Base-by-base conservation (phyloP, 371 early-diverging fungal genomes). In the Saksenaea oblongispora region DNA sequence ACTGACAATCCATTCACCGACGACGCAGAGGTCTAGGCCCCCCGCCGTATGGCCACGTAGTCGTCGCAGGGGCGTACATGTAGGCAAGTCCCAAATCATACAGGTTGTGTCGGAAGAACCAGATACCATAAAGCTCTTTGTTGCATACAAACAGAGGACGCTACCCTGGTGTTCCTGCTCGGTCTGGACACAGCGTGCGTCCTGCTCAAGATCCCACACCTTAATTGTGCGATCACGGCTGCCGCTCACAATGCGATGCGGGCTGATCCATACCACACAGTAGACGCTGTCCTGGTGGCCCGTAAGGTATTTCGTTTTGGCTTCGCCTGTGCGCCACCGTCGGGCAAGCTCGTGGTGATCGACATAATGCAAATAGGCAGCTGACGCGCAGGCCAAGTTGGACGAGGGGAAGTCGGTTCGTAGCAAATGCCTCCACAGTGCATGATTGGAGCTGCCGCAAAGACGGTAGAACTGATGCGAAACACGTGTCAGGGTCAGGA, bases 271-370 rank as follows among this genome's bases (percentile, higher is more conserved):
- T 63, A 94, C 97, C 28, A 98, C 82, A 66, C 97, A 97, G 68
- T 99, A 95, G 0, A 99, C 93, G 54, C 94, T 91, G 65, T 98
- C 98, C 17, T 66, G 62, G 71, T 99, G 99, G 0, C 99, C 97
- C 3, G 70, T 61, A 18, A 92, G 71, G 47, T 76, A 84, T 27
- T 70, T 77, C 15, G 71, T 72, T 10, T 62, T 44, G 1, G 69
- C 69, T 22, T 76, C 64, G 3, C 81, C 81, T 9, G 66, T 59
- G 8, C 60, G 65, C 81, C 81, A 80, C n/a, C 76, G 72, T 28
- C 35, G 65, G 14, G 34, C 61, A 5, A 80, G 61, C 27, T 65
- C 34, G 5, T 67, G 27, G 34, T 74, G 73, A 14, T 74, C 65
- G 24, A 64, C 63, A 54, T 78, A 80, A 1, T 66, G 66, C 31